These are phyloP conservation scores for Diversispora epigaea DNA, from an alignment of 192 early-diverging fungal genomes.

Conservation along the genomic window DNA sequence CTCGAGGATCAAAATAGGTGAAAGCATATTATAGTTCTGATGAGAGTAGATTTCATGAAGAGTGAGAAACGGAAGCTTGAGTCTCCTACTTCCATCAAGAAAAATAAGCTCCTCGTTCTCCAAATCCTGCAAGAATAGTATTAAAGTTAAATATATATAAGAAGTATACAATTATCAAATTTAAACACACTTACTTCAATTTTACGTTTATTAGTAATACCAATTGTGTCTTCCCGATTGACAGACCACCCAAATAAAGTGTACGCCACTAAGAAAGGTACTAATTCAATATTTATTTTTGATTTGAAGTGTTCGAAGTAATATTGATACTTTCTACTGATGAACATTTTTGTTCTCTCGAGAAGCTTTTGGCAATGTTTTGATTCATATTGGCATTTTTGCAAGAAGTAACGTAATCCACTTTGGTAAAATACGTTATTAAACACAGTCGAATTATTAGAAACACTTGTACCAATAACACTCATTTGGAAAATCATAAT, in stretches of 20 bases:
- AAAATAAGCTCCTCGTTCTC: constrained; percentile 14
- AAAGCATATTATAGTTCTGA: not conserved
- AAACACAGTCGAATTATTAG: not conserved
- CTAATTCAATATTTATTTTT: not conserved
- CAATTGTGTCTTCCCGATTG: not conserved
- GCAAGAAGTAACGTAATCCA: not conserved
- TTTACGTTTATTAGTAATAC: constrained; percentile 11
- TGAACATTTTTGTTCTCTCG: not conserved
- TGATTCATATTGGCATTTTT: not conserved
- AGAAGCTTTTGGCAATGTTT: not conserved
- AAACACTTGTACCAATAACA: not conserved
- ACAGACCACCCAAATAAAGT: not conserved
- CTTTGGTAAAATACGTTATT: not conserved
- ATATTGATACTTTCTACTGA: not conserved
- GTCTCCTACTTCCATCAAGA: not conserved
- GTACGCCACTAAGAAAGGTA: not conserved
- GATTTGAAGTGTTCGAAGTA: not conserved
- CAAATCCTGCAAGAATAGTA: constrained; percentile 6
- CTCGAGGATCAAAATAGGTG: not conserved
- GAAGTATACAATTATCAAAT: constrained; percentile 6
- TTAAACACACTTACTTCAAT: too few relatives aligned
- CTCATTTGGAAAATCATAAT: too few relatives aligned
- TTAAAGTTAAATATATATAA: constrained; percentile 7
- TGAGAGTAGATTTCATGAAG: constrained; percentile 12
- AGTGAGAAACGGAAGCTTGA: constrained; percentile 5